Evolutionary conservation across 768 basidiomycete species (phyloP).

Genomic region (Inosperma sp.): DNA sequence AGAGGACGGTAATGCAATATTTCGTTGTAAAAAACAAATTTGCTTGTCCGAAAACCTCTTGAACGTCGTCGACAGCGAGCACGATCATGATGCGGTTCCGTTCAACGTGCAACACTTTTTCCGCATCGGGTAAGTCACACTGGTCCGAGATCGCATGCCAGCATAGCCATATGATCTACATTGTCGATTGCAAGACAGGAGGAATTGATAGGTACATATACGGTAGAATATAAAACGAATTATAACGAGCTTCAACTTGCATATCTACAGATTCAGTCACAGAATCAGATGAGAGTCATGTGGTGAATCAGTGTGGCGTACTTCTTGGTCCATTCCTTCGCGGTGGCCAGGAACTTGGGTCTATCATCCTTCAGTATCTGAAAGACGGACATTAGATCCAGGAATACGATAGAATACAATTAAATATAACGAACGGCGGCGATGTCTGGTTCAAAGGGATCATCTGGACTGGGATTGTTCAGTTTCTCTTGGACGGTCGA

Average conservation of each 20-base stretch:
- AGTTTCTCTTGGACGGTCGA: constrained; percentile 76
- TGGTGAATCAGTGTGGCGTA: constrained; percentile 26
- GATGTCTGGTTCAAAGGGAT: constrained; percentile 85
- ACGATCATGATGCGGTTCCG: no score
- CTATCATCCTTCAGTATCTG: constrained; percentile 77
- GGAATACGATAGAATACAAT: constrained; percentile 2
- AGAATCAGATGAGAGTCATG: background rate
- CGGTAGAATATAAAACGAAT: background rate
- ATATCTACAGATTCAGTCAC: constrained; percentile 7
- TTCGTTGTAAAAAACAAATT: background rate
- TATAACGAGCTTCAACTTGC: background rate
- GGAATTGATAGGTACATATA: background rate
- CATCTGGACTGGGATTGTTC: constrained; percentile 83
- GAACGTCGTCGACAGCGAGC: no score
- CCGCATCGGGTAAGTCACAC: no score
- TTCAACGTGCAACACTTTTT: no score
- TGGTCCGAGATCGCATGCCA: no score
- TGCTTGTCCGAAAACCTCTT: no score
- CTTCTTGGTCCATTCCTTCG: constrained; percentile 88
- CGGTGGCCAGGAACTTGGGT: constrained; percentile 64
- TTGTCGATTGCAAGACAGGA: no score
- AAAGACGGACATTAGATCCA: constrained; percentile 5
- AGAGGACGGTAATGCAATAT: background rate
- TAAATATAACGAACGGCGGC: constrained; percentile 55
- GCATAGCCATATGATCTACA: no score